These are phyloP conservation scores for Alternaria dauci DNA, from an alignment of 2,329 filamentous ascomycete species.

Conservation along the genomic window DNA sequence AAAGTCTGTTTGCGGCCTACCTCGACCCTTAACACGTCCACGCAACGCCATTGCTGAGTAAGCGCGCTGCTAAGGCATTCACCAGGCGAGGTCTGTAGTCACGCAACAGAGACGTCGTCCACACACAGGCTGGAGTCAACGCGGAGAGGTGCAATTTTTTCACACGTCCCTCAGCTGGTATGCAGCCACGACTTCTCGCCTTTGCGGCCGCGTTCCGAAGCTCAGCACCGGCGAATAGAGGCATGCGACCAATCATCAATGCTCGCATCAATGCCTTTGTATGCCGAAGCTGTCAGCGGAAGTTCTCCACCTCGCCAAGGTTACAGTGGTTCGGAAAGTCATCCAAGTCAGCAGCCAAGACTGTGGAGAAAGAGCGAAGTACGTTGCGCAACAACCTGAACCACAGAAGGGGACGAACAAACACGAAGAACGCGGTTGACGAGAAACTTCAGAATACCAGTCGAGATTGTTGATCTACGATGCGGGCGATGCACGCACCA, in stretches of 20 bases:
- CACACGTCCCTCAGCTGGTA: conserved; percentile 23
- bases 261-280: conserved; percentile 29
- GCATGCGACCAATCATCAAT: background rate
- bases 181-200: conserved; percentile 38
- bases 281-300: conserved; percentile 38
- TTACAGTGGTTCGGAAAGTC: conserved; percentile 28
- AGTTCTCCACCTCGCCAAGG: conserved; percentile 42
- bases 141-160: background rate
- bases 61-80: background rate
- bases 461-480: conserved; percentile 47
- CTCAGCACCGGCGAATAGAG: conserved; percentile 20
- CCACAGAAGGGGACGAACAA: background rate
- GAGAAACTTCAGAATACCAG: conserved; percentile 30
- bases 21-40: background rate
- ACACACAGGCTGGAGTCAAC: background rate
- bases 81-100: background rate
- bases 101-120: background rate
- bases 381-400: background rate
- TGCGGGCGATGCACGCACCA: conserved; percentile 47
- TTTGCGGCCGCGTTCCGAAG: conserved; percentile 31
- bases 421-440: background rate
- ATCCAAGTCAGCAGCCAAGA: conserved; percentile 28
- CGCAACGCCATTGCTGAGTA: background rate
- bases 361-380: conserved; percentile 36
- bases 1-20: background rate